phyloP scores from a whole-genome alignment of 2,329 filamentous ascomycete species.

The Fusarium coffeatum region DNA sequence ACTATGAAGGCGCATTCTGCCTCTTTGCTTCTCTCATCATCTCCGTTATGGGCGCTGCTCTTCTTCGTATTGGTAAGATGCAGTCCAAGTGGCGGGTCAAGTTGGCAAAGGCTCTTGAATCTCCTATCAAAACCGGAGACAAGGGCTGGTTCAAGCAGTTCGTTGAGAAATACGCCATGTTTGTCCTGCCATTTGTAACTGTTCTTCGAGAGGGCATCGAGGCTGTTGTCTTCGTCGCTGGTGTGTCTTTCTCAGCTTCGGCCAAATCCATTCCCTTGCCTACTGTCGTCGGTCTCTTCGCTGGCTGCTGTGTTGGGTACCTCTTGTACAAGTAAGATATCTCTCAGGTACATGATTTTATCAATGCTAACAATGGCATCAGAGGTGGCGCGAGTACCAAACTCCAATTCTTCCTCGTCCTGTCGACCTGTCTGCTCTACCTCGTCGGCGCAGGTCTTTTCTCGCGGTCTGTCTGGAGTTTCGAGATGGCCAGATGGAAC shows the following conservation, averaged over 20 bases:
- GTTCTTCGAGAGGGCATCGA: slow-evolving; percentile 89
- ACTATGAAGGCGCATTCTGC: slow-evolving; percentile 84
- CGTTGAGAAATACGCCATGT: slow-evolving; percentile 85
- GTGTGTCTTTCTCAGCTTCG: slow-evolving; percentile 81
- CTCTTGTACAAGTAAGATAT: slow-evolving; percentile 78
- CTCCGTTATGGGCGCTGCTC: slow-evolving; percentile 80
- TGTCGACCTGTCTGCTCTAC: slow-evolving; percentile 85
- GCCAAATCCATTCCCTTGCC: slow-evolving; percentile 82
- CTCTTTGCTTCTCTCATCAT: slow-evolving; percentile 84
- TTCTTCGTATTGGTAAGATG: slow-evolving; percentile 84
- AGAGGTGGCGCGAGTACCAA: slow-evolving; percentile 58
- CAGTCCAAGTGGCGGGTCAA: slow-evolving; percentile 90
- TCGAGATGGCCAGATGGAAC: slow-evolving; percentile 78
- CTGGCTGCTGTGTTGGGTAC: slow-evolving; percentile 75
- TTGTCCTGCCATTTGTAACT: slow-evolving; percentile 86
- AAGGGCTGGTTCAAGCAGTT: slow-evolving; percentile 68
- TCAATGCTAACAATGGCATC: not conserved
- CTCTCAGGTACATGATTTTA: not conserved
- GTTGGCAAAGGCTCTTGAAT: slow-evolving; percentile 76
- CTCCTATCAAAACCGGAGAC: slow-evolving; percentile 57
- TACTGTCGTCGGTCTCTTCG: slow-evolving; percentile 76
- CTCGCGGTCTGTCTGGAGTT: slow-evolving; percentile 79
- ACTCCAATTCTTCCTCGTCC: slow-evolving; percentile 80
- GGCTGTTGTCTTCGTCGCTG: slow-evolving; percentile 86
- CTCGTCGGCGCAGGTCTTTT: slow-evolving; percentile 86